These are phyloP conservation scores for Neofusicoccum kwambonambiense DNA, from an alignment of 2,329 filamentous ascomycete species.

Conservation along the genomic window DNA sequence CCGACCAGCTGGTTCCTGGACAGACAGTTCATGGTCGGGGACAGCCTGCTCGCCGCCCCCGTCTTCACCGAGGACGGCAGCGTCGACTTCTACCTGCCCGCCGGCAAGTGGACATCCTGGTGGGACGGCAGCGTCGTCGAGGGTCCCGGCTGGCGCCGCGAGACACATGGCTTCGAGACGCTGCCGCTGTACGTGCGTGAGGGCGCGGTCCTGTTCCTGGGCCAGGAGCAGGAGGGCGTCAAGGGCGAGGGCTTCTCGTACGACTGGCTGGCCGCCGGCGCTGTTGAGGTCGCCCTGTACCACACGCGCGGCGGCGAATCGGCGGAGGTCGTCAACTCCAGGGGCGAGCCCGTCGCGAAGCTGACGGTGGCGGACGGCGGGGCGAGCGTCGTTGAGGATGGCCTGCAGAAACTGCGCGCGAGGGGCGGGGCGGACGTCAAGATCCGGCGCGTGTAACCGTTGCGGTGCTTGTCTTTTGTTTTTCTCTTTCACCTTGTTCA, in stretches of 20 bases:
- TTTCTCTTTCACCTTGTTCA: neutral
- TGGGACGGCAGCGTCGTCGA: conserved; percentile 43
- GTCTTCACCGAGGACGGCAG: conserved; percentile 62
- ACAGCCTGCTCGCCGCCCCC: conserved; percentile 62
- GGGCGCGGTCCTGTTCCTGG: conserved; percentile 41
- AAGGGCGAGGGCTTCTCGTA: conserved; percentile 37
- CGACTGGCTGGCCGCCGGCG: conserved; percentile 40
- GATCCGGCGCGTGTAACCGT: neutral
- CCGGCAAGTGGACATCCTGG: conserved; percentile 52
- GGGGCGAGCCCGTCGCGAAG: conserved; percentile 31
- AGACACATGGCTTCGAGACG: conserved; percentile 41
- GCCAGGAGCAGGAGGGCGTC: conserved; percentile 36
- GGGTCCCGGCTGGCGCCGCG: conserved; percentile 46
- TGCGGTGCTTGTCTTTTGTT: neutral
- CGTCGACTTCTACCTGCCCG: conserved; percentile 65
- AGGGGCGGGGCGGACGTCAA: neutral
- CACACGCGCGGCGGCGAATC: conserved; percentile 35
- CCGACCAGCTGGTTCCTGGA: conserved; percentile 67
- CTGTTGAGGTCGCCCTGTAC: conserved; percentile 40
- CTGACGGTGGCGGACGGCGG: conserved; percentile 32
- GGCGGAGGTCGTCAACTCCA: conserved; percentile 35
- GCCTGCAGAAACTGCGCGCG: neutral
- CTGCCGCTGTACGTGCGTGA: conserved; percentile 43
- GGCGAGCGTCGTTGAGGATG: neutral
- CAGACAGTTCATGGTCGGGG: conserved; percentile 72